These are phyloP conservation scores for Suillus hirtellus DNA, from an alignment of 768 basidiomycete genomes.

Conservation along the genomic window DNA sequence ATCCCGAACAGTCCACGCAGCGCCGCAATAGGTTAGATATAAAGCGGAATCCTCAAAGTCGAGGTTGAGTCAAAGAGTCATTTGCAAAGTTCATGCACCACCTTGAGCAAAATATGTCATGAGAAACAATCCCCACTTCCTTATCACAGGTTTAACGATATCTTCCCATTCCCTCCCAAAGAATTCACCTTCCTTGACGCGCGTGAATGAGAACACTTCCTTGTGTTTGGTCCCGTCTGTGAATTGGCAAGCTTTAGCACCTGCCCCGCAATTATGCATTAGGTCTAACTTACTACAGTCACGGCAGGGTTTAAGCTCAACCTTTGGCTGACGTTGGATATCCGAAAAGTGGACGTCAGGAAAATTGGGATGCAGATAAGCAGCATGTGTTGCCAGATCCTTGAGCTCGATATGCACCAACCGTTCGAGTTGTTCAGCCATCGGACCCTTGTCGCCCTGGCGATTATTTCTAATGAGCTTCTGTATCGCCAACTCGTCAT, in stretches of 20 bases:
- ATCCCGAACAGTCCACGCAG: neutral
- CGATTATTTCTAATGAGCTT: conserved; percentile 65
- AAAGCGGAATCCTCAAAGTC: neutral
- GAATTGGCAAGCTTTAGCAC: conserved; percentile 5
- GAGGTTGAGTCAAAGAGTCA: neutral
- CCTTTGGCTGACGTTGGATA: conserved; percentile 17
- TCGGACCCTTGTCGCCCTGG: conserved; percentile 59
- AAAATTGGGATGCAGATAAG: conserved; percentile 60
- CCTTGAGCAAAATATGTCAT: conserved; percentile 28
- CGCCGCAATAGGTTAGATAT: neutral
- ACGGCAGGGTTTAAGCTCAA: conserved; percentile 30
- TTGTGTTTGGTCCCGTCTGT: conserved; percentile 61
- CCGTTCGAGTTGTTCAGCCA: conserved; percentile 73
- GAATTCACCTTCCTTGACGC: conserved; percentile 51
- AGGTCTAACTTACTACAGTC: conserved; percentile 51
- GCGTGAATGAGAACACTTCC: conserved; percentile 77
- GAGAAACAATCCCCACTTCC: conserved; percentile 75
- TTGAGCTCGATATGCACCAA: conserved; percentile 79
- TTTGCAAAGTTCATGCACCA: neutral
- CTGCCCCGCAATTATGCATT: conserved; percentile 20
- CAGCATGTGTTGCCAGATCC: conserved; percentile 58
- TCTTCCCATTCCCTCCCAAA: conserved; percentile 72
- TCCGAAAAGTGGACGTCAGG: conserved; percentile 37
- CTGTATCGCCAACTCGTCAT: conserved; percentile 37
- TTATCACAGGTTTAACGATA: conserved; percentile 73